Conservation (phyloP, 2,329 filamentous ascomycete species). For the Didymella keratinophila region DNA sequence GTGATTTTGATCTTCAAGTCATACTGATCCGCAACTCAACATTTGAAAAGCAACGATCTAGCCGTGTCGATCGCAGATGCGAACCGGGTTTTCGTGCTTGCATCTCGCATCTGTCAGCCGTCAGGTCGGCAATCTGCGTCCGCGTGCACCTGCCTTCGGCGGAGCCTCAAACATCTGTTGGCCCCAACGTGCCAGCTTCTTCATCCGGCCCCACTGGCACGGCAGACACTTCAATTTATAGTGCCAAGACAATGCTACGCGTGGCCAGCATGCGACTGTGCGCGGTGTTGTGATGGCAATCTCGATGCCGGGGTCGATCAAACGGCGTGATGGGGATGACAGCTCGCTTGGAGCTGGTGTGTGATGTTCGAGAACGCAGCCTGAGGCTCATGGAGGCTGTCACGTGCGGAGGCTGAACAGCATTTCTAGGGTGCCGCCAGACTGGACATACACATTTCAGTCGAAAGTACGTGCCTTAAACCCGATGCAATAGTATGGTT, state of each 20-base stretch:
- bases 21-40: constrained; percentile 2
- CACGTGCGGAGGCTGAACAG: neutral
- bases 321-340: neutral
- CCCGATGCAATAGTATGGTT: neutral
- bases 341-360: neutral
- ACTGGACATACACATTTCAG: neutral
- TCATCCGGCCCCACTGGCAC: constrained; percentile 7
- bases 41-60: neutral
- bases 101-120: neutral
- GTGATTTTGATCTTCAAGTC: constrained; percentile 4
- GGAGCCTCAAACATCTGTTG: constrained; percentile 4
- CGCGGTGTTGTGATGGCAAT: neutral
- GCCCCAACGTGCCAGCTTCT: constrained; percentile 7
- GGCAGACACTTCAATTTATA: constrained; percentile 4
- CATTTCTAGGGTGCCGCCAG: neutral
- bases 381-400: neutral
- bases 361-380: neutral
- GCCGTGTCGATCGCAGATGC: neutral
- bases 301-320: neutral
- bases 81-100: neutral
- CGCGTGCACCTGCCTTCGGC: neutral
- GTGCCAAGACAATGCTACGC: constrained; percentile 2
- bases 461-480: neutral
- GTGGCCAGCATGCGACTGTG: constrained; percentile 2
- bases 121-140: neutral